Base-by-base conservation (phyloP, 2,329 filamentous ascomycete genomes). In the Lachnellula arida region DNA sequence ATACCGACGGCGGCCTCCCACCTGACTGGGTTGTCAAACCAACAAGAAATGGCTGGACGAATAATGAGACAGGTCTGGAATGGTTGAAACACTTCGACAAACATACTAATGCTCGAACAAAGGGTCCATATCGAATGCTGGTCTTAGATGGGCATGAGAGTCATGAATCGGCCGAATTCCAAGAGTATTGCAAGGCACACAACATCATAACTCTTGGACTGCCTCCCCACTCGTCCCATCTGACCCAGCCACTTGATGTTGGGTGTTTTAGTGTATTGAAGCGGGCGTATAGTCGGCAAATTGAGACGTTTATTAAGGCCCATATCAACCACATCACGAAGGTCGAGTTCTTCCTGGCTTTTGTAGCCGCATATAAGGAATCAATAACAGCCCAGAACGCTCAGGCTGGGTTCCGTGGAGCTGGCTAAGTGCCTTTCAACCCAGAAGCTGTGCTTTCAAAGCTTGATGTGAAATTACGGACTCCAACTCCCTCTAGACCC, bases 231-330 rank as follows among this genome's bases (percentile, higher is more conserved):
- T 59, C 74, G 53, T 75, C 68, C 54, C 63, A 75, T 64, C 51
- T 72, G 15, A 67, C 72, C 19, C 66, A 76, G 63, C 72, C 70
- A 49, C 70, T 76, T 50, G 66, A 75, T 68, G 61, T 74, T 43
- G 65, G 63, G 23, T 71, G 64, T 60, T 76, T 75, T 63, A 56
- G 63, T 50, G 62, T 66, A 19, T 62, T 74, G n/a, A 74, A 74
- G 61, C 48, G 51, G 14, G 57, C 56, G 53, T 73, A 74, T 56
- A 44, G 68, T 40, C 43, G 61, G 34, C 23, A 67, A 53, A 64
- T 74, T 47, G 56, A 66, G 54, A 51, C 46, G 15, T 65, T 70
- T 46, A 68, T 70, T 12, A 59, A 64, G 52, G 47, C 56, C 49
- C 37, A 62, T 54, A 67, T 70, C 49, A 68, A 66, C 56, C 58